phyloP scores from a whole-genome alignment of 768 basidiomycete species.

The Gymnopilus junonius region DNA sequence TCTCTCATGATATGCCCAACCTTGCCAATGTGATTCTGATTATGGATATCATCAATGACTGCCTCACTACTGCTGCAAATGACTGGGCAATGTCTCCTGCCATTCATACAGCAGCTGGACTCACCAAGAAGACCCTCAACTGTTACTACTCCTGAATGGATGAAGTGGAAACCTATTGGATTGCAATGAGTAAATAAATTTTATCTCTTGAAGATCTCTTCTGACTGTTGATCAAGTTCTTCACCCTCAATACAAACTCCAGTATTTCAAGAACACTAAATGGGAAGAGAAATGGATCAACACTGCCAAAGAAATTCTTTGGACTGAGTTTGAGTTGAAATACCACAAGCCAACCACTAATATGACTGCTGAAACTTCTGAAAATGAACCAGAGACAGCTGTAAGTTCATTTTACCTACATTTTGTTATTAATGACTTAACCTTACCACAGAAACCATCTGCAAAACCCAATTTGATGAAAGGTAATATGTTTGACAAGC shows the following conservation, averaged over 20 bases:
- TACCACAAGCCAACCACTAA: background rate
- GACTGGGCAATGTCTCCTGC: conserved; percentile 11
- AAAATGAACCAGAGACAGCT: too few relatives aligned
- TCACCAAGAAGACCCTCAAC: conserved; percentile 34
- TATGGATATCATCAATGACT: conserved; percentile 12
- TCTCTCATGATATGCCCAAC: background rate
- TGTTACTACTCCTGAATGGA: conserved; percentile 37
- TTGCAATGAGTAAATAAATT: conserved; percentile 36
- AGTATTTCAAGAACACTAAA: conserved; percentile 28
- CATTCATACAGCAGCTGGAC: conserved; percentile 25
- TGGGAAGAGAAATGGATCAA: conserved; percentile 32
- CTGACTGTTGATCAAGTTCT: conserved; percentile 23
- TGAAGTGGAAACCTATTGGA: conserved; percentile 32
- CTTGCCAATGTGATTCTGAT: conserved; percentile 6
- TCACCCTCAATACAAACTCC: conserved; percentile 32
- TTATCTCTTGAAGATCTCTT: background rate
- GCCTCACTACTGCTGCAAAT: conserved; percentile 1
- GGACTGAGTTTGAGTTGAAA: background rate
- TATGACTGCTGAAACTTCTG: too few relatives aligned
- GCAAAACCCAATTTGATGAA: background rate
- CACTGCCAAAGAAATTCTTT: conserved; percentile 18
- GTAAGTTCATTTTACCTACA: background rate
- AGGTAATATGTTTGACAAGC: background rate
- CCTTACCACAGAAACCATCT: background rate
- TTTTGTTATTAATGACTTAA: background rate